Evolutionary conservation across 1,139 yeast genomes (phyloP), one percentile per base, ranked within the genome.

Genomic region (Saccharomyces hybrid): DNA sequence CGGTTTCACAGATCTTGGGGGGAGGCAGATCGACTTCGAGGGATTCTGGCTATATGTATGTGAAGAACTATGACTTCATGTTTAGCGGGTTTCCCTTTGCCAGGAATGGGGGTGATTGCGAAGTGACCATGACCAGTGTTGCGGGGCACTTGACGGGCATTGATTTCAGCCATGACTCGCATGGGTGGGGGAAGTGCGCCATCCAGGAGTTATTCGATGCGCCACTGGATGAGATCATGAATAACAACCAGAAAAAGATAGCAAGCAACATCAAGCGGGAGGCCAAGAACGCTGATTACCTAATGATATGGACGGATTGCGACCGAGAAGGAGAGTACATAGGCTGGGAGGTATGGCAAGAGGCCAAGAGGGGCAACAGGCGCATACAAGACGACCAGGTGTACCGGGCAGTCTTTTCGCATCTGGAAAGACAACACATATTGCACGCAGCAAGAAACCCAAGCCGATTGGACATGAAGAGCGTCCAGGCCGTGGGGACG

Each of bases 231-330:
- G 79, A 77, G 4, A 68, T 63, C 11, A 71, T 78, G 20, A 74
- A 75, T 34, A 63, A 63, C 9, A 73, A 74, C 50, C 75, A 76
- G 61, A 67, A 71, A 58, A 78, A 77, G 27, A 81, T 89, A 23
- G 84, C 84, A 14, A 73, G 76, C n/a, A 93, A 93, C 66, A 88
- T 95, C 50, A 70, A 78, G 42, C 70, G 70, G 3, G 91, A 90
- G 65, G 88, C 93, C 2, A 68, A 84, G 44, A 66, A 63, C 31
- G 80, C 88, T 4, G 78, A 82, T 51, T 74, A 75, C 50, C 73
- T 95, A 58, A 88, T 88, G 86, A 89, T 95, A 8, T 95, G 99
- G 99, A 95, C 99, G 1, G 99, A 95, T 77, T 93, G 98, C 72
- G 99, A 95, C 75, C 77, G 99, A 47, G 99, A 95, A 67, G 99